Conservation (phyloP, 257 asterid species). For the Striga asiatica region DNA sequence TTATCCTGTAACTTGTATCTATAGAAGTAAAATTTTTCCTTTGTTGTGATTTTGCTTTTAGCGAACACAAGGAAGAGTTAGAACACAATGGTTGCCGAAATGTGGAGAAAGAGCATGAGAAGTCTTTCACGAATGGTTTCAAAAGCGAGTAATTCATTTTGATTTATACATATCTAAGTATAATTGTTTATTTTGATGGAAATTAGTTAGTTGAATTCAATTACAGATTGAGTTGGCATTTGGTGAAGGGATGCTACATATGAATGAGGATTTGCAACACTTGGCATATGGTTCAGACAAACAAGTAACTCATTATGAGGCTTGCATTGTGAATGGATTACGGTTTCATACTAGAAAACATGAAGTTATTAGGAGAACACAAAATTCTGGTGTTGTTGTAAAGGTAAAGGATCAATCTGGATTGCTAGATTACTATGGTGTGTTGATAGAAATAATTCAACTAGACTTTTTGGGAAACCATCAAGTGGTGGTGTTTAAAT, state of each 20-base stretch:
- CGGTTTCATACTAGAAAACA: not conserved
- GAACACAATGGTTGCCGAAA: not conserved
- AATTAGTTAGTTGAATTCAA: not conserved
- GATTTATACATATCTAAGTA: not conserved
- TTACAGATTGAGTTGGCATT: not conserved
- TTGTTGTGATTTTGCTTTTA: no score
- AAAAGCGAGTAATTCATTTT: not conserved
- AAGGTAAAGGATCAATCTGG: not conserved
- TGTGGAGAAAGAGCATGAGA: not conserved
- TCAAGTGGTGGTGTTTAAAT: not conserved
- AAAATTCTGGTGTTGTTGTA: not conserved
- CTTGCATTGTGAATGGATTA: conserved; percentile 10
- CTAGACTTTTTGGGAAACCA: not conserved
- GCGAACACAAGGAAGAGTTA: not conserved
- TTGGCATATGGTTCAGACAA: not conserved
- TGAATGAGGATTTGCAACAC: not conserved
- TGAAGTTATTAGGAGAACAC: not conserved
- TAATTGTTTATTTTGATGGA: not conserved
- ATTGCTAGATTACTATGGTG: not conserved
- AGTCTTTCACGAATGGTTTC: not conserved
- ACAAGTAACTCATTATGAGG: not conserved
- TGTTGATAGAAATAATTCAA: not conserved
- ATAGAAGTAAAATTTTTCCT: no score
- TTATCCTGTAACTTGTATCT: no score
- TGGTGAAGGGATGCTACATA: not conserved